Percentiles rank a stretch among this genome's conserved stretches.
phyloP scores from a whole-genome alignment of 306 rosid species.

The Oxytropis ochrocephala region DNA sequence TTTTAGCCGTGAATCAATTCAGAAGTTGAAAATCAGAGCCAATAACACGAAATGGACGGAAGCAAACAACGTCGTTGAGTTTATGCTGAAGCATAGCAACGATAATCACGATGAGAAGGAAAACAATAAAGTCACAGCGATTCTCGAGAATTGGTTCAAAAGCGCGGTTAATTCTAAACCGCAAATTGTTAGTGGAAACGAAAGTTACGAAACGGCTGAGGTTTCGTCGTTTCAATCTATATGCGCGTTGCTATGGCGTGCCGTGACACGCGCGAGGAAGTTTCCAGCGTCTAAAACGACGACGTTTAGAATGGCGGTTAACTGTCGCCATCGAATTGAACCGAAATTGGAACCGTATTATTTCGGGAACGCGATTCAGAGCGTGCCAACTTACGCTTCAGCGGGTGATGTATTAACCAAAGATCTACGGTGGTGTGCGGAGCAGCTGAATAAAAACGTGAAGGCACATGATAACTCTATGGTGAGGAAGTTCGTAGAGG shows the following conservation, averaged over 20 bases:
- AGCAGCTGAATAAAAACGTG: slow-evolving; percentile 58
- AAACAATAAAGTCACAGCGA: slow-evolving; percentile 23
- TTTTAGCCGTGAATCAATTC: slow-evolving; percentile 65
- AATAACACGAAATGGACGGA: slow-evolving; percentile 27
- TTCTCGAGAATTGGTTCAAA: slow-evolving; percentile 41
- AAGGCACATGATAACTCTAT: slow-evolving; percentile 46
- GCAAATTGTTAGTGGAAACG: background rate
- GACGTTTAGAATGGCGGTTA: slow-evolving; percentile 89
- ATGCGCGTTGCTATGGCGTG: slow-evolving; percentile 72
- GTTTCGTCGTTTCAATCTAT: slow-evolving; percentile 84
- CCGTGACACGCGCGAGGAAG: slow-evolving; percentile 80
- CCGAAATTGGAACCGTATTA: slow-evolving; percentile 65
- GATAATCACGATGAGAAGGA: slow-evolving; percentile 22
- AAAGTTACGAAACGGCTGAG: slow-evolving; percentile 27
- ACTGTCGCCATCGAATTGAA: slow-evolving; percentile 57
- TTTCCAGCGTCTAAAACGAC: slow-evolving; percentile 44
- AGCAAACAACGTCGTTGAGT: slow-evolving; percentile 25
- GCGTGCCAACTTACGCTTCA: slow-evolving; percentile 57
- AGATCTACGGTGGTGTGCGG: slow-evolving; percentile 78
- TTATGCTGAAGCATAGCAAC: slow-evolving; percentile 47
- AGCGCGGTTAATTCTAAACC: slow-evolving; percentile 14
- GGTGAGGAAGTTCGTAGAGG: slow-evolving; percentile 54
- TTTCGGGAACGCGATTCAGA: slow-evolving; percentile 92
- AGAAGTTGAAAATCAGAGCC: slow-evolving; percentile 43
- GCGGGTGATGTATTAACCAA: slow-evolving; percentile 41